Base-by-base conservation (phyloP, 176 grass and related monocot genomes). In the Triticum monococcum region DNA sequence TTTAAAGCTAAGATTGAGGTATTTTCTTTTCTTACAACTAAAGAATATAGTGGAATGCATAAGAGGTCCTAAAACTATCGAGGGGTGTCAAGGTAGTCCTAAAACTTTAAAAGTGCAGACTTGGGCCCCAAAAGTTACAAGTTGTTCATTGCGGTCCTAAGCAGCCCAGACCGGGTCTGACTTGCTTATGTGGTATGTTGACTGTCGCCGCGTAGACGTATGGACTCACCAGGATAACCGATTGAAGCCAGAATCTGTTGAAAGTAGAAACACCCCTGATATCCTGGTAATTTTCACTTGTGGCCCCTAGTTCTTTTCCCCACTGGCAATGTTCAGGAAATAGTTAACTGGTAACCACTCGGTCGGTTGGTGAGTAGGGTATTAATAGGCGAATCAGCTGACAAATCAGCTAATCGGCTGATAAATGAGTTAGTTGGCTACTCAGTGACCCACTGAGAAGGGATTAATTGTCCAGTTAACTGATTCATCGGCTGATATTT, bases 1-100 rank as follows among this genome's bases (percentile, higher is more conserved):
- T 91, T 98, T 72, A 95, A 95, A 78, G 78, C 91, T 24, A 98
- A 98, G 89, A 79, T 98, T 75, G 96, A 98, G 96, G 96, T 94
- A 84, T 71, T 78, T 90, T 75, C 1, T 56, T 38, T 82, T 79
- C 8, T 11, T 57, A 26, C 35, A 25, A 37, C 31, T 67, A 37
- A 78, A 62, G 45, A 20, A 56, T 56, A 56, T 56, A 56, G 54
- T 57, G 54, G 7, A 57, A 57, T 8, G 54, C 54, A 8, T 57
- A 18, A 57, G 54, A 57, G 16, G 54, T 57, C 54, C 54, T 57
- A 57, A 57, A 57, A 57, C 54, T 57, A 8, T 57, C 54, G 6
- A 56, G 17, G 54, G 18, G 54, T 57, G 7, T 57, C 54, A 20
- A 22, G 54, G 17, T 57, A 57, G 54, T 22, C 18, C 54, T 57